Percentiles rank a stretch among this genome's conserved stretches.
Conservation (phyloP, 2,329 filamentous ascomycete genomes). For the Moelleriella libera region DNA sequence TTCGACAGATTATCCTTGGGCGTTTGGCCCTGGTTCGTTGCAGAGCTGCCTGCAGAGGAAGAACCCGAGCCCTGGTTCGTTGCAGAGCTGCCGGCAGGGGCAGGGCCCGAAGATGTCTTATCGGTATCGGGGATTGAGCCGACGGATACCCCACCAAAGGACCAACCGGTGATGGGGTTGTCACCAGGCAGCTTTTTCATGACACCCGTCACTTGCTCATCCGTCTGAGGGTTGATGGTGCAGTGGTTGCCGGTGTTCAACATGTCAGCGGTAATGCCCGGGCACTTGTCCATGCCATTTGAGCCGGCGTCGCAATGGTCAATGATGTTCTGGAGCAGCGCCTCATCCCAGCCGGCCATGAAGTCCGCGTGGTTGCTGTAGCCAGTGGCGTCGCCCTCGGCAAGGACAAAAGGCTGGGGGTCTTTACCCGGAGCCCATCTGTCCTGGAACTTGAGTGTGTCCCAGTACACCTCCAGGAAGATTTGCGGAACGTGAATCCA, state of each 20-base stretch:
- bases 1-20: no score
- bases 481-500: slow-evolving; percentile 41
- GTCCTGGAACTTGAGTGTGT: slow-evolving; percentile 35
- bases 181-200: slow-evolving; percentile 38
- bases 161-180: slow-evolving; percentile 39
- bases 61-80: no score
- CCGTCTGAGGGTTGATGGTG: slow-evolving; percentile 30
- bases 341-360: slow-evolving; percentile 56
- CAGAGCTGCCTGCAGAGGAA: no score
- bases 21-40: no score
- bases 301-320: slow-evolving; percentile 49
- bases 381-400: slow-evolving; percentile 56
- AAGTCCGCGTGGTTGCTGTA: slow-evolving; percentile 62
- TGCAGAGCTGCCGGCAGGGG: not conserved
- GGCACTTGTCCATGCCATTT: slow-evolving; percentile 47
- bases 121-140: not conserved
- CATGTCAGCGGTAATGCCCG: slow-evolving; percentile 34
- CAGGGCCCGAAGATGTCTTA: not conserved
- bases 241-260: slow-evolving; percentile 31
- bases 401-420: slow-evolving; percentile 50
- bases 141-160: slow-evolving; percentile 17
- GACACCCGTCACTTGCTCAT: slow-evolving; percentile 28
- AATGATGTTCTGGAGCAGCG: slow-evolving; percentile 51
- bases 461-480: slow-evolving; percentile 47
- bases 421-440: slow-evolving; percentile 41